phyloP scores from a whole-genome alignment of 345 rosid genomes.

The Sisymbrium altissimum region DNA sequence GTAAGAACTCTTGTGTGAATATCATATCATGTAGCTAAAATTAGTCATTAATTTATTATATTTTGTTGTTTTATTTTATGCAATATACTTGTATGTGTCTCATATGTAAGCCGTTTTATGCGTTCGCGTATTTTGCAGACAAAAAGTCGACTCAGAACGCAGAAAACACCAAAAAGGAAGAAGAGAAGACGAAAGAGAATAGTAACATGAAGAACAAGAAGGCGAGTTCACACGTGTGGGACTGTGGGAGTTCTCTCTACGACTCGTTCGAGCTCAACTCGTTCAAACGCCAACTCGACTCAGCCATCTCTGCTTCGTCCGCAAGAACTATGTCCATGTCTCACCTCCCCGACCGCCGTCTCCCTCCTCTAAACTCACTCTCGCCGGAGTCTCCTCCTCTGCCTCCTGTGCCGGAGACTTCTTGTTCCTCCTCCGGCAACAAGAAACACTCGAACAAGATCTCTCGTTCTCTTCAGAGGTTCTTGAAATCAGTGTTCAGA shows the following conservation, averaged over 20 bases:
- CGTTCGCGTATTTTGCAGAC: constrained; percentile 5
- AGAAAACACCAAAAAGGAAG: constrained; percentile 17
- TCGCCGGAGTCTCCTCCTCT: constrained; percentile 18
- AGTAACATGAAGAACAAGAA: constrained; percentile 19
- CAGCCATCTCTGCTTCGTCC: constrained; percentile 58
- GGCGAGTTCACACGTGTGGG: constrained; percentile 66
- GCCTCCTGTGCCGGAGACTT: constrained; percentile 14
- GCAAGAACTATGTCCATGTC: constrained; percentile 66
- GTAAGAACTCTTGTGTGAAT: background rate
- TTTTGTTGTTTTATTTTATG: background rate
- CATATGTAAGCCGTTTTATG: background rate
- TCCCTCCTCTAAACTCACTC: constrained; percentile 1
- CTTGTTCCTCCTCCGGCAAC: constrained; percentile 27
- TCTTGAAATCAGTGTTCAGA: constrained; percentile 62
- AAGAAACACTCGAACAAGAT: constrained; percentile 47
- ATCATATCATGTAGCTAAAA: background rate
- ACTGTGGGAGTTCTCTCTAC: constrained; percentile 74
- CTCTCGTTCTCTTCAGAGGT: constrained; percentile 59
- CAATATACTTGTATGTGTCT: background rate
- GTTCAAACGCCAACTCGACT: constrained; percentile 67
- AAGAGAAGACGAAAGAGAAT: constrained; percentile 10
- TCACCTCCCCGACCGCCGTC: constrained; percentile 38
- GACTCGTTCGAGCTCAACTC: constrained; percentile 92
- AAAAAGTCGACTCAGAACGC: background rate
- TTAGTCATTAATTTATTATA: background rate